A percentile compares a stretch with the other conserved stretches of the same genome.
Conservation (phyloP, 176 grass and related monocot genomes). For the Poa annua region DNA sequence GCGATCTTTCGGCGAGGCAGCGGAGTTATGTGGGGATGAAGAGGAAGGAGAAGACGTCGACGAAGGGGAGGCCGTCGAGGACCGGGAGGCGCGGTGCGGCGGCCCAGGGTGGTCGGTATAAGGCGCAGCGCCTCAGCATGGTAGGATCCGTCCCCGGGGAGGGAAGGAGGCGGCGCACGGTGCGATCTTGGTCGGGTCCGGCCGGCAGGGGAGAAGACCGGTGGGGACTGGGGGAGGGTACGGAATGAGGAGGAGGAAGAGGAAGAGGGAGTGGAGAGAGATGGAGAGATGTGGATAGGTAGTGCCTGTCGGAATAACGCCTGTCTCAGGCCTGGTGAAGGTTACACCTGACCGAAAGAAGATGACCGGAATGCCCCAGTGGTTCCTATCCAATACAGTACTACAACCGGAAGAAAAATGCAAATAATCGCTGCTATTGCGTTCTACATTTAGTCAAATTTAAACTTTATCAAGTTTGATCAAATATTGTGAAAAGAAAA, state of each 20-base stretch:
- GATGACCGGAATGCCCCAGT: slow-evolving; percentile 43
- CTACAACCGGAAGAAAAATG: too few species aligned
- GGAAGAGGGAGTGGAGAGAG: too few species aligned
- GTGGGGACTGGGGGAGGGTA: slow-evolving; percentile 19
- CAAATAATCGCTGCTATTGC: too few species aligned
- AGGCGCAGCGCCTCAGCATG: slow-evolving; percentile 56
- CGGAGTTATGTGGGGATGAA: slow-evolving; percentile 82
- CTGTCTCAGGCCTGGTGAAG: slow-evolving; percentile 58
- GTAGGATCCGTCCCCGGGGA: slow-evolving; percentile 45
- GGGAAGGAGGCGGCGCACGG: neutral
- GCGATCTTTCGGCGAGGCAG: neutral
- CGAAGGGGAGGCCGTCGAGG: slow-evolving; percentile 48
- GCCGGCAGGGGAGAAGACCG: neutral
- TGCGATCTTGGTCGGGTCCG: neutral
- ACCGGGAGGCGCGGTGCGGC: slow-evolving; percentile 42
- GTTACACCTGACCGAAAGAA: neutral
- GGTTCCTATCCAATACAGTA: neutral
- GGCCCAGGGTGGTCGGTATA: slow-evolving; percentile 51
- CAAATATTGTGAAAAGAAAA: too few species aligned
- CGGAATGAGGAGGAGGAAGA: slow-evolving; percentile 1
- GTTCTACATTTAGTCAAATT: too few species aligned
- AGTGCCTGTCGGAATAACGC: slow-evolving; percentile 64
- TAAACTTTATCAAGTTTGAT: too few species aligned
- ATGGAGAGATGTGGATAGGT: neutral
- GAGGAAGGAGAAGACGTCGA: slow-evolving; percentile 82